Conservation (phyloP, 2,329 filamentous ascomycete species). For the Penicillium sp. region DNA sequence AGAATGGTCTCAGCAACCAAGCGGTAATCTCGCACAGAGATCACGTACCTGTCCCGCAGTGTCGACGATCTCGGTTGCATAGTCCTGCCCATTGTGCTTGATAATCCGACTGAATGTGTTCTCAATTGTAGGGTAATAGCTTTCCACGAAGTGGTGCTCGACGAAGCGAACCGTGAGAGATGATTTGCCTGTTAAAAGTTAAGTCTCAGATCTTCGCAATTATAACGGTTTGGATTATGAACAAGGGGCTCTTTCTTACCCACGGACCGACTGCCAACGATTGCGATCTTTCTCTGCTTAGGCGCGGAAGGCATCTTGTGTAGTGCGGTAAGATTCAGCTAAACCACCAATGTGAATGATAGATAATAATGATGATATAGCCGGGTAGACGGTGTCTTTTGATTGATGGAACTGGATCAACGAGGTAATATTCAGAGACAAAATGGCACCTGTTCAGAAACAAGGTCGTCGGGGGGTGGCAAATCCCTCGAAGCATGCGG, state of each 20-base stretch:
- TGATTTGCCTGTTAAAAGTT: constrained; percentile 73
- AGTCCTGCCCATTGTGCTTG: constrained; percentile 88
- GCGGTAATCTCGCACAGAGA: background rate
- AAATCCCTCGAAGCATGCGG: constrained; percentile 23
- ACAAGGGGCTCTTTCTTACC: constrained; percentile 56
- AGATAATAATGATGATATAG: background rate
- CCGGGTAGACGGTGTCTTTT: background rate
- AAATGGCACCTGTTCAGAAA: constrained; percentile 3
- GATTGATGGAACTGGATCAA: background rate
- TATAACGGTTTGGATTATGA: background rate
- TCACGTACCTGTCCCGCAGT: constrained; percentile 81
- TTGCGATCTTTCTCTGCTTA: constrained; percentile 92
- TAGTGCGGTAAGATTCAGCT: background rate
- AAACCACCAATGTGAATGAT: background rate
- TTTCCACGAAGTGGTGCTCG: constrained; percentile 97
- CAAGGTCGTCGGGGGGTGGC: constrained; percentile 16
- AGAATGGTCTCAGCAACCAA: constrained; percentile 15
- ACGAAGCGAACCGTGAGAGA: constrained; percentile 96
- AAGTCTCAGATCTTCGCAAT: constrained; percentile 1
- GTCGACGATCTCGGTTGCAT: constrained; percentile 94
- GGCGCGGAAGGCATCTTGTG: constrained; percentile 63
- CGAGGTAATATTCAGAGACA: constrained; percentile 1
- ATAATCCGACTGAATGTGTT: constrained; percentile 98
- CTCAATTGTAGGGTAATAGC: constrained; percentile 98
- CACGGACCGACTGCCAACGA: constrained; percentile 91